These are phyloP conservation scores for Patellifolia procumbens DNA, from an alignment of 179 eudicot species.

Conservation along the genomic window DNA sequence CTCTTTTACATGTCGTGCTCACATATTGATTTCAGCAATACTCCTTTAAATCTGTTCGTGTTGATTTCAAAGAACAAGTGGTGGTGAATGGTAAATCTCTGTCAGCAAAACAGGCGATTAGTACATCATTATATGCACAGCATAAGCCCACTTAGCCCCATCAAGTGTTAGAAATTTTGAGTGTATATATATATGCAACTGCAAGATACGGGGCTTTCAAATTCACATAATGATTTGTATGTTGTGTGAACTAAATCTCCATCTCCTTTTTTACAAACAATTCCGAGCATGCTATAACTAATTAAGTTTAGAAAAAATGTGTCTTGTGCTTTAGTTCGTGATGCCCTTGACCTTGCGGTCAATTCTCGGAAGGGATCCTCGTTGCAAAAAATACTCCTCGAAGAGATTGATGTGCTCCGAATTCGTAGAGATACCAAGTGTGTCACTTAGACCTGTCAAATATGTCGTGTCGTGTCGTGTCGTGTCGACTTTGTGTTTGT, in stretches of 20 bases:
- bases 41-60: constrained; percentile 72
- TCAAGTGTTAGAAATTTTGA: not conserved
- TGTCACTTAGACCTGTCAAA: too few relatives aligned
- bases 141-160: constrained; percentile 55
- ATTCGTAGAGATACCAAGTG: too few relatives aligned
- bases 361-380: too few relatives aligned
- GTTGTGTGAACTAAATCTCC: constrained; percentile 25
- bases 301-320: too few relatives aligned
- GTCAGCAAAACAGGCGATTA: constrained; percentile 47
- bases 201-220: not conserved
- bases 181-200: constrained; percentile 10
- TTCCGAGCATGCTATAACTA: too few relatives aligned
- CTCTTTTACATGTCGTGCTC: not conserved
- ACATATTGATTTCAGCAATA: constrained; percentile 48
- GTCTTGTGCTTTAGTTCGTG: too few relatives aligned
- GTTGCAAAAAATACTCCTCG: too few relatives aligned
- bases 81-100: constrained; percentile 79
- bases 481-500: too few relatives aligned
- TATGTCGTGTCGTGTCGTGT: too few relatives aligned
- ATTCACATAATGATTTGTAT: constrained; percentile 12
- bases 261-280: too few relatives aligned
- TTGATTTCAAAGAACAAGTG: constrained; percentile 77
- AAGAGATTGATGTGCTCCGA: too few relatives aligned
- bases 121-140: constrained; percentile 64
- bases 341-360: too few relatives aligned